Percentiles rank a stretch among this genome's conserved stretches.
Evolutionary conservation across 768 basidiomycete genomes (phyloP).

Genomic region (Hygrophorus pudorinus): DNA sequence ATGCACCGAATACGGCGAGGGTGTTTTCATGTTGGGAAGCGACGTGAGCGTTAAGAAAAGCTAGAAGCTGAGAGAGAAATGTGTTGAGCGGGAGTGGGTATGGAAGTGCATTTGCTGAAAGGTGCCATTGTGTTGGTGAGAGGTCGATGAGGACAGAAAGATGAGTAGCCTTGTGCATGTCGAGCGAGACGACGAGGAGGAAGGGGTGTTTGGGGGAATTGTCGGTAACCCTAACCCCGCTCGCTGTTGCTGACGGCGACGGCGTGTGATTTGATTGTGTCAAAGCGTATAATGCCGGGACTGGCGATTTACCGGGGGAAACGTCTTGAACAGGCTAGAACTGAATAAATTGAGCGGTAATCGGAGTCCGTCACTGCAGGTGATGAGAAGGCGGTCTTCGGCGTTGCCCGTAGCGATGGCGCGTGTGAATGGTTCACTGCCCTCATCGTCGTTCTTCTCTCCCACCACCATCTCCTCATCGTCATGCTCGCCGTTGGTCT

Average conservation of each 20-base stretch:
- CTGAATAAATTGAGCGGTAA: too few relatives aligned
- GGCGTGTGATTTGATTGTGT: background rate
- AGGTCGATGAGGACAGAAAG: constrained; percentile 82
- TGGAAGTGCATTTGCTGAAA: constrained; percentile 39
- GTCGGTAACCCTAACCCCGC: constrained; percentile 1
- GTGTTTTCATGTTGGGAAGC: constrained; percentile 88
- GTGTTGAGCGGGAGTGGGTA: constrained; percentile 52
- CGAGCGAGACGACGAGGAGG: background rate
- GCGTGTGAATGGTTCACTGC: constrained; percentile 4
- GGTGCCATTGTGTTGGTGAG: constrained; percentile 80
- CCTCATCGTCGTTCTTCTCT: constrained; percentile 17
- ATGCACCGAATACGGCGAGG: constrained; percentile 84
- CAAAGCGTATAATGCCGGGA: too few relatives aligned
- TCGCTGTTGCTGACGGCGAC: background rate
- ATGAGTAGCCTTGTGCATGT: constrained; percentile 34
- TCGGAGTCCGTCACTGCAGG: background rate
- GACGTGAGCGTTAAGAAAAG: constrained; percentile 89
- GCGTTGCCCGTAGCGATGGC: constrained; percentile 7
- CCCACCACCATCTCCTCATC: constrained; percentile 16
- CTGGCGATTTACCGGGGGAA: too few relatives aligned
- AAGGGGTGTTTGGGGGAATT: background rate
- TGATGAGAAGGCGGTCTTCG: constrained; percentile 7
- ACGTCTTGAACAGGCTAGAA: too few relatives aligned
- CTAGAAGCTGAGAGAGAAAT: constrained; percentile 80
- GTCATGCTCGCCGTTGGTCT: constrained; percentile 16